Evolutionary conservation across 345 rosid genomes (phyloP).

Genomic region (Hypericum androsaemum): DNA sequence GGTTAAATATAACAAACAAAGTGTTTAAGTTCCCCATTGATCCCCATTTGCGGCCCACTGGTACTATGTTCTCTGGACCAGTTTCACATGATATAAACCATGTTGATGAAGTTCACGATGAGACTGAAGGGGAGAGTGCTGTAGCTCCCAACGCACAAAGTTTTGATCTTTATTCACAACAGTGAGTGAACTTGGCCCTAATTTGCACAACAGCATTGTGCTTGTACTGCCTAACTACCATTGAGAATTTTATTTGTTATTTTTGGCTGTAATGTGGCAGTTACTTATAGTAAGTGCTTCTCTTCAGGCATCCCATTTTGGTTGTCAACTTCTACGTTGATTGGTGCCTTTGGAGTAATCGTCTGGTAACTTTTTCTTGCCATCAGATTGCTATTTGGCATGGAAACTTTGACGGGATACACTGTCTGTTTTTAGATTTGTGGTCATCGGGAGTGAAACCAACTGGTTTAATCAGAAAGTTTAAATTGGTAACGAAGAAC

Average conservation of each 20-base stretch:
- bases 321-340: constrained; percentile 94
- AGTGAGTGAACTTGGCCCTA: constrained; percentile 45
- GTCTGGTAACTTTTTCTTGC: constrained; percentile 53
- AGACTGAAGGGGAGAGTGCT: constrained; percentile 46
- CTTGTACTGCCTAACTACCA: constrained; percentile 8
- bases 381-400: neutral
- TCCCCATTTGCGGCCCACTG: constrained; percentile 66
- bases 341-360: constrained; percentile 96
- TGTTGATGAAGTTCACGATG: constrained; percentile 69
- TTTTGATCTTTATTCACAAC: constrained; percentile 62
- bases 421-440: neutral
- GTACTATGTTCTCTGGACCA: constrained; percentile 72
- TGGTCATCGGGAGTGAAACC: too few species aligned
- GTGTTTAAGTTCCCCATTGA: constrained; percentile 86
- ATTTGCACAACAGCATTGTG: constrained; percentile 1
- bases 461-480: too few species aligned
- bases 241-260: constrained; percentile 6
- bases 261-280: neutral
- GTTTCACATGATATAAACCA: constrained; percentile 51
- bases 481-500: too few species aligned
- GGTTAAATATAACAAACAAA: constrained; percentile 94
- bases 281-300: constrained; percentile 12
- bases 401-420: neutral
- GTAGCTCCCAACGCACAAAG: constrained; percentile 38
- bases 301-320: constrained; percentile 69